Percentiles rank a stretch among this genome's conserved stretches.
phyloP scores from a whole-genome alignment of 306 rosid genomes.

The Glycine tomentella region DNA sequence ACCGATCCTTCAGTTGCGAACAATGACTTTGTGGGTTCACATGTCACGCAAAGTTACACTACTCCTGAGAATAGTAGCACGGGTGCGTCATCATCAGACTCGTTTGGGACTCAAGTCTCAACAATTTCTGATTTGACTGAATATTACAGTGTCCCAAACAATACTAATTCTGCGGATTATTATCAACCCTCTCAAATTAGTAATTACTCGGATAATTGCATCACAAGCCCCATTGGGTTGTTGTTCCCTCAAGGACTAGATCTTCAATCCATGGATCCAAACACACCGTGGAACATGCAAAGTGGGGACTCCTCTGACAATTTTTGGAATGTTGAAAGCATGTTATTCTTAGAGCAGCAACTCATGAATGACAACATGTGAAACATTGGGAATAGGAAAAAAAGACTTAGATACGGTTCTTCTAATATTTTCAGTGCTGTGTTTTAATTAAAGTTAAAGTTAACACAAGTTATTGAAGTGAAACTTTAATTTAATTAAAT shows the following conservation, averaged over 20 bases:
- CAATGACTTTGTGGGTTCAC: constrained; percentile 41
- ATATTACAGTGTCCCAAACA: constrained; percentile 45
- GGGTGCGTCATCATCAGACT: constrained; percentile 64
- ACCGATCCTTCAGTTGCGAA: background rate
- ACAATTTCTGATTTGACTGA: constrained; percentile 70
- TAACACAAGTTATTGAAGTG: background rate
- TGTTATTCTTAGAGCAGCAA: constrained; percentile 71
- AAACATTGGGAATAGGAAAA: background rate
- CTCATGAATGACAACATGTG: constrained; percentile 57
- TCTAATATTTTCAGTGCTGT: background rate
- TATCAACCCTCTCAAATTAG: constrained; percentile 50
- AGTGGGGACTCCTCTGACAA: constrained; percentile 64
- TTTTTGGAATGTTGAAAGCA: constrained; percentile 74
- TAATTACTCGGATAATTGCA: constrained; percentile 36
- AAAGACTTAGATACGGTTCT: background rate
- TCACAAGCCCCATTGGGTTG: constrained; percentile 51
- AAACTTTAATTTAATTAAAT: background rate
- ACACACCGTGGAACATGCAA: constrained; percentile 58
- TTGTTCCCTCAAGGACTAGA: constrained; percentile 53
- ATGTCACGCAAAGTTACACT: constrained; percentile 54
- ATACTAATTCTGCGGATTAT: constrained; percentile 40
- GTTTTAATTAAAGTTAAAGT: background rate
- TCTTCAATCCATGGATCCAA: constrained; percentile 60
- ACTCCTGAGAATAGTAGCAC: constrained; percentile 77
- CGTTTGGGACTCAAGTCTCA: constrained; percentile 74